Evolutionary conservation across 768 basidiomycete species (phyloP).

Genomic region (Lactarius psammicola): DNA sequence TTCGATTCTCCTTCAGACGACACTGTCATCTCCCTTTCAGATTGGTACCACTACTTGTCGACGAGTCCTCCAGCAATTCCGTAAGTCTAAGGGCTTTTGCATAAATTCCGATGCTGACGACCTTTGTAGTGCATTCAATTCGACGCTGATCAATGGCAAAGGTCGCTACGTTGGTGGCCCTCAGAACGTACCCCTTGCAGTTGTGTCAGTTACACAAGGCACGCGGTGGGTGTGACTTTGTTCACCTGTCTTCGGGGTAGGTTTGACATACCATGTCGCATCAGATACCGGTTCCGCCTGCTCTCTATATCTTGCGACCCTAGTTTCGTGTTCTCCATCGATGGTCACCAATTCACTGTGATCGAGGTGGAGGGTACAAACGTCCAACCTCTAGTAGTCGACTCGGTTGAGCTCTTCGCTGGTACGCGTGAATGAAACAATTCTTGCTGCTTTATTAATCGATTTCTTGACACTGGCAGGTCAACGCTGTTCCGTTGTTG

Average conservation of each 20-base stretch:
- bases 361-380: slow-evolving; percentile 45
- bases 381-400: slow-evolving; percentile 37
- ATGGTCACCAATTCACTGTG: slow-evolving; percentile 41
- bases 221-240: slow-evolving; percentile 15
- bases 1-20: slow-evolving; percentile 35
- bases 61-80: background rate
- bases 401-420: slow-evolving; percentile 44
- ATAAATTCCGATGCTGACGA: background rate
- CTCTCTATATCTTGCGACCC: slow-evolving; percentile 34
- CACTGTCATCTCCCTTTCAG: slow-evolving; percentile 49
- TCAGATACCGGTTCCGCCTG: slow-evolving; percentile 30
- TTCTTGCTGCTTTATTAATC: background rate
- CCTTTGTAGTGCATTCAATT: slow-evolving; percentile 32
- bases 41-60: slow-evolving; percentile 38
- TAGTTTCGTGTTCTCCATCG: slow-evolving; percentile 41
- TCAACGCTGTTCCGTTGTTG: slow-evolving; percentile 34
- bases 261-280: background rate
- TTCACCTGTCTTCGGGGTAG: background rate
- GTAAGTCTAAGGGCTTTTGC: background rate
- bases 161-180: slow-evolving; percentile 41
- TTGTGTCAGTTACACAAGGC: slow-evolving; percentile 25
- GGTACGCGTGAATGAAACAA: slow-evolving; percentile 31
- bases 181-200: slow-evolving; percentile 11
- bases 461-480: slow-evolving; percentile 14
- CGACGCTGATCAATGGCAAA: slow-evolving; percentile 48